A percentile compares a stretch with the other conserved stretches of the same genome.
These are phyloP conservation scores for Primulina huaijiensis DNA, from an alignment of 257 asterid species.

Conservation along the genomic window DNA sequence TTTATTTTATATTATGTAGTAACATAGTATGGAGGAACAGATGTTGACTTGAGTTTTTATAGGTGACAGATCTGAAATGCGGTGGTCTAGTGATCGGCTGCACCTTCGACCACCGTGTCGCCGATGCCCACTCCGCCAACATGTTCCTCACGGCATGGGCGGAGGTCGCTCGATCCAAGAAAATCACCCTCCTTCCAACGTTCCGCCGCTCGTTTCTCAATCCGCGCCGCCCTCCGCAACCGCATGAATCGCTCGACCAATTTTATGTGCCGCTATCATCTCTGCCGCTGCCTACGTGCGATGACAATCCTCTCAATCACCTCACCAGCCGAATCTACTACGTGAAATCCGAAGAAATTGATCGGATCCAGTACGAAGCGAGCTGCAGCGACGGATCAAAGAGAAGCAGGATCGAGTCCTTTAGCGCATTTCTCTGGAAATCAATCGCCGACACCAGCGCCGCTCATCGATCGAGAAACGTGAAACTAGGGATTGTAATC, in stretches of 20 bases:
- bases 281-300: conserved; percentile 28
- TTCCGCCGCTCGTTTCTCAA: conserved; percentile 52
- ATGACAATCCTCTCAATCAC: background rate
- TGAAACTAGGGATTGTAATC: conserved; percentile 45
- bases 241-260: conserved; percentile 34
- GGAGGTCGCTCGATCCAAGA: conserved; percentile 33
- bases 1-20: too few species aligned
- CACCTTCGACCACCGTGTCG: conserved; percentile 59
- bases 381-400: conserved; percentile 27
- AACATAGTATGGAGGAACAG: too few species aligned
- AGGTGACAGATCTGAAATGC: conserved; percentile 59
- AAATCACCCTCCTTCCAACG: conserved; percentile 31
- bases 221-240: conserved; percentile 44
- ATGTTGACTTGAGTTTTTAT: background rate
- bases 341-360: conserved; percentile 35
- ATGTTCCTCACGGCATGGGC: conserved; percentile 59
- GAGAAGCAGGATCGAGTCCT: conserved; percentile 47
- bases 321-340: conserved; percentile 42
- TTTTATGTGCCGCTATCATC: conserved; percentile 35
- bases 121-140: conserved; percentile 58
- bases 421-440: conserved; percentile 55
- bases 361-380: conserved; percentile 39
- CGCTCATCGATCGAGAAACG: conserved; percentile 21
- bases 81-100: conserved; percentile 59
- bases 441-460: conserved; percentile 33